Base-by-base conservation (phyloP, 176 grass and related monocot species). In the Carex kokanica region DNA sequence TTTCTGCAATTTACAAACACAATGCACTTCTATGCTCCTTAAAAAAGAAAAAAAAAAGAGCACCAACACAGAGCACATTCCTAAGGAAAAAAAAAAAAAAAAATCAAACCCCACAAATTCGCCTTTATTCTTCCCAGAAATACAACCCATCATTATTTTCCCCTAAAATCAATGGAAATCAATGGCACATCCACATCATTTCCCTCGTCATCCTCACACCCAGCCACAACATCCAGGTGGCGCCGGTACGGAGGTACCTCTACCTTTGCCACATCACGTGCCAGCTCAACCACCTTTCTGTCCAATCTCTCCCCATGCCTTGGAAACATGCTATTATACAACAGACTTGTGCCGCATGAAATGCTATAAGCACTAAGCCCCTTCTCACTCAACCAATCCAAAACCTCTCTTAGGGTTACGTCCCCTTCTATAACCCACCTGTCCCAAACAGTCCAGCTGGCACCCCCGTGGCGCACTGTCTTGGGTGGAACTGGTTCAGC, bases 261-360 rank as follows among this genome's bases (percentile, higher is more conserved):
- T 65, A 94, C 31, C 74, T 90, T 97, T 14, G 94, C 94, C 60
- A 97, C 88, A 70, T 94, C 91, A 80, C 77, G 79, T 27, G 90
- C 91, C 52, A 94, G 86, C 21, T 97, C 88, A 5, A 84, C 84
- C 58, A 97, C 86, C 86, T 92, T 97, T 81, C 75, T 88, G 64
- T 90, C 90, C 77, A 97, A 81, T 31, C 94, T 83, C 10, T 97
- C 94, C 83, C 87, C 90, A 88, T 97, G 94, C 86, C 94, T 94
- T 0, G 88, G 94, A 80, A 97, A 92, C 94, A 97, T 97, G 34
- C 91, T 94, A 58, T 97, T 97, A 84, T 94, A 97, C 41, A 97
- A 92, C 77, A 97, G 74, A 53, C 91, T 90, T 18, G 91, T 89
- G 31, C 94, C 91, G 1, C 91, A 90, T 0, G 94, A 97, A 83